These are phyloP conservation scores for Paramecium pentaurelia DNA, from an alignment of 73 alveolate species.

Conservation along the genomic window DNA sequence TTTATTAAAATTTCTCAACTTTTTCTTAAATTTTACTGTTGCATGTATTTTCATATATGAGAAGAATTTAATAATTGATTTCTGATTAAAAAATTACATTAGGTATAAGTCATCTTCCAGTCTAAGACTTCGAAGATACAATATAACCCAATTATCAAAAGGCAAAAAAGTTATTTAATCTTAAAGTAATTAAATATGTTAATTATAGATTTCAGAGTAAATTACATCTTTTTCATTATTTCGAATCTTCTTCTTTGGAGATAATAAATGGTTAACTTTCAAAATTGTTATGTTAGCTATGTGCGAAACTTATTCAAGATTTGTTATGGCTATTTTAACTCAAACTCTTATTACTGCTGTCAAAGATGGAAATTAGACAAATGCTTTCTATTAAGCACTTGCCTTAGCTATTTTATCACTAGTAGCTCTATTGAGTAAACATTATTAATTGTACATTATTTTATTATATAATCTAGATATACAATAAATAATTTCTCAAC, in stretches of 20 bases:
- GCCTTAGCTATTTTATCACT: background rate
- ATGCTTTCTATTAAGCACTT: conserved; percentile 7
- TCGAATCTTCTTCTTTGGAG: background rate
- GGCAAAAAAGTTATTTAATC: background rate
- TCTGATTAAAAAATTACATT: background rate
- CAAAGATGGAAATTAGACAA: background rate
- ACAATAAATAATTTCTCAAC: background rate
- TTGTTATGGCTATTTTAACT: conserved; percentile 38
- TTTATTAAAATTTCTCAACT: background rate
- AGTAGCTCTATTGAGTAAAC: background rate
- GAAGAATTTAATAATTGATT: background rate
- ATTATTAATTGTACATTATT: background rate
- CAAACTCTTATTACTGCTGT: background rate
- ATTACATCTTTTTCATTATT: background rate
- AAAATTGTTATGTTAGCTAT: background rate
- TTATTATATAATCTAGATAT: background rate
- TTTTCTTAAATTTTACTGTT: background rate
- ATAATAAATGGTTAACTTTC: background rate
- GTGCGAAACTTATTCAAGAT: conserved; percentile 11
- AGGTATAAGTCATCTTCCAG: background rate
- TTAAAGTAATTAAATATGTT: background rate
- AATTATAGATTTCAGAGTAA: background rate
- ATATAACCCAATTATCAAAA: background rate
- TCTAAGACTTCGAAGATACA: background rate
- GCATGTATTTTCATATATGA: conserved; percentile 1